Evolutionary conservation across 495 filamentous ascomycete genomes (phyloP), one percentile per base, ranked within the genome.

Genomic region (Lasiosphaeria hispida): DNA sequence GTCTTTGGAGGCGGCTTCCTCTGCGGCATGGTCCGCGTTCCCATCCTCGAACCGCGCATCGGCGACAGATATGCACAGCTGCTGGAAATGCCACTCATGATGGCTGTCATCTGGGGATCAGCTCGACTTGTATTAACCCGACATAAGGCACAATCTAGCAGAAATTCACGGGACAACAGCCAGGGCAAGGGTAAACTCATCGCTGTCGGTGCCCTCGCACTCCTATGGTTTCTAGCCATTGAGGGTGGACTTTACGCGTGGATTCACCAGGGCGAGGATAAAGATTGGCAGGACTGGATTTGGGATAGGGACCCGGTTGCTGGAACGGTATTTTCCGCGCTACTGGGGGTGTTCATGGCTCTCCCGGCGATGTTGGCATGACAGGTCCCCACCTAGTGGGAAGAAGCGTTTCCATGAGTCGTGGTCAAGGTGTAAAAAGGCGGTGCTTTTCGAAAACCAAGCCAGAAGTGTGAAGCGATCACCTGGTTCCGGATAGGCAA

Each of bases 281-380:
- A 49, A 17, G 30, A 30, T 13, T 30, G 17, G 47, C 9, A 17
- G 18, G 47, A 49, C 7, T 49, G 47, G 47, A 15, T 49, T 7
- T 35, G 17, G 18, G 47, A 49, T 10, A 30, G 47, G 47, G 47
- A 49, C 17, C 30, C 10, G 9, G 47, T 35, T 3, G 47, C 47
- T n/a, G 47, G 47, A 30, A 33, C 53, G 6, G 11, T 40, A 15
- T 56, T 47, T 23, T 56, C 35, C 17, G 53, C 34, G 23, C 30
- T 48, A 34, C 17, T 4, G 17, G 13, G 10, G n/a, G 33, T 13
- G 19, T 23, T 48, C 13, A 42, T 2, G 33, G 10, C 36, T 35
- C 5, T 56, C 17, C 35, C 11, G 1, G 39, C 14, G 37, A 11
- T 30, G 23, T 14, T 38, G 33, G 34, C 11, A 6, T 40, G 43